A percentile compares a stretch with the other conserved stretches of the same genome.
These are phyloP conservation scores for Penicillium carneum DNA, from an alignment of 2,329 filamentous ascomycete species.

Conservation along the genomic window DNA sequence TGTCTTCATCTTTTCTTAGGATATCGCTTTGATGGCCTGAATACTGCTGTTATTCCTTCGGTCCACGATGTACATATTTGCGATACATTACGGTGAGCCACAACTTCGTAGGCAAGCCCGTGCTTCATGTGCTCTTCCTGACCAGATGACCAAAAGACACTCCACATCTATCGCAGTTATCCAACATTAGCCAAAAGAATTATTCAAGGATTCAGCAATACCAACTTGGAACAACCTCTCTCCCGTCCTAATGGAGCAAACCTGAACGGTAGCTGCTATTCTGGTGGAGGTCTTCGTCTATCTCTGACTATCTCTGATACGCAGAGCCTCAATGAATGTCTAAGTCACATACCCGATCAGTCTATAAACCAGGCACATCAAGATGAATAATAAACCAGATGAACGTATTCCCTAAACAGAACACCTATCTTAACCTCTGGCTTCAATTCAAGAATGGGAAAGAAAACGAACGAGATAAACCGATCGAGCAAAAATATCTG, in stretches of 20 bases:
- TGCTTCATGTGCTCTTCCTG: no score
- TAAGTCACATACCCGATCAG: neutral
- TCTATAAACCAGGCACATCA: neutral
- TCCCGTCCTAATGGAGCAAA: neutral
- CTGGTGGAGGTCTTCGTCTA: neutral
- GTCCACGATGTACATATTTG: neutral
- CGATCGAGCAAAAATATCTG: neutral
- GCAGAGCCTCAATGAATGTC: neutral
- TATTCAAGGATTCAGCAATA: no score
- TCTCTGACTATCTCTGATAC: neutral
- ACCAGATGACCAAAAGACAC: no score
- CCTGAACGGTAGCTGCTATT: neutral
- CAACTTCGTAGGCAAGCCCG: no score
- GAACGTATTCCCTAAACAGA: neutral
- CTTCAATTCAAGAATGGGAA: neutral
- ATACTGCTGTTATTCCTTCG: neutral
- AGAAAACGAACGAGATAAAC: neutral
- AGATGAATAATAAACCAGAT: neutral
- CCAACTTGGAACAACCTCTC: no score
- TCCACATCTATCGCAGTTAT: no score
- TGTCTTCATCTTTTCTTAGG: neutral
- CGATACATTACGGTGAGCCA: no score
- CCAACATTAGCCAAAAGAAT: no score
- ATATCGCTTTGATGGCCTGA: neutral
- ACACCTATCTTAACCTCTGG: neutral